Percentiles rank a stretch among this genome's conserved stretches.
Conservation (phyloP, 2,329 filamentous ascomycete genomes). For the Pseudocercospora vitis region DNA sequence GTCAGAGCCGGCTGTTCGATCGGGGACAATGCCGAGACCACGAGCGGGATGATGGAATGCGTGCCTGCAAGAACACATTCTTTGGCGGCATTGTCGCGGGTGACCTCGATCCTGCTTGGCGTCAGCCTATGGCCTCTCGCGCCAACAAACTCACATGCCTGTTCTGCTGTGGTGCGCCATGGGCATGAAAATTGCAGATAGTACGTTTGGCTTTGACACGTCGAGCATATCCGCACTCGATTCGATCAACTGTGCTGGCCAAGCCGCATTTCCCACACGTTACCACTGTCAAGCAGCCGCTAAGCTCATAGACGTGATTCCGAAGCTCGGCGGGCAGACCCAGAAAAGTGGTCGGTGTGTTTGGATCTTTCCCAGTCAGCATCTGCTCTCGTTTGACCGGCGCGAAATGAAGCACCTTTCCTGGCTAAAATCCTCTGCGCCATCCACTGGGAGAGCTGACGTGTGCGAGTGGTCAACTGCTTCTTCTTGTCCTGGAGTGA, state of each 20-base stretch:
- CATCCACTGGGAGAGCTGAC: too few relatives aligned
- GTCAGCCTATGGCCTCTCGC: not conserved
- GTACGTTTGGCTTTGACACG: not conserved
- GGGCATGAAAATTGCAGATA: not conserved
- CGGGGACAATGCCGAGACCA: too few relatives aligned
- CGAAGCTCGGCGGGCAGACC: not conserved
- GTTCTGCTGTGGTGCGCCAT: not conserved
- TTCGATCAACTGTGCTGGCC: not conserved
- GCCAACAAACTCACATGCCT: not conserved
- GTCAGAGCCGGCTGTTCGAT: not conserved
- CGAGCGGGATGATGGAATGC: too few relatives aligned
- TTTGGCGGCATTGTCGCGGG: not conserved
- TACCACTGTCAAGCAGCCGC: not conserved
- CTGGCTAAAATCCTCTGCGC: too few relatives aligned
- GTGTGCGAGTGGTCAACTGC: too few relatives aligned
- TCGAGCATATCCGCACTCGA: not conserved
- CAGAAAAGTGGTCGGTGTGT: not conserved
- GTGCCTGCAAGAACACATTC: too few relatives aligned
- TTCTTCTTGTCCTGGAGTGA: too few relatives aligned
- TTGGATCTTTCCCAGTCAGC: not conserved
- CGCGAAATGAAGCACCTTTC: too few relatives aligned
- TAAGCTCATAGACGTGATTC: not conserved
- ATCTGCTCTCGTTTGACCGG: too few relatives aligned
- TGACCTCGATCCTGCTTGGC: not conserved
- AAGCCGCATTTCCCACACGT: not conserved